Evolutionary conservation across 148 eudicot species (phyloP), one percentile per base, ranked within the genome.

Genomic region (Diospyros lotus): DNA sequence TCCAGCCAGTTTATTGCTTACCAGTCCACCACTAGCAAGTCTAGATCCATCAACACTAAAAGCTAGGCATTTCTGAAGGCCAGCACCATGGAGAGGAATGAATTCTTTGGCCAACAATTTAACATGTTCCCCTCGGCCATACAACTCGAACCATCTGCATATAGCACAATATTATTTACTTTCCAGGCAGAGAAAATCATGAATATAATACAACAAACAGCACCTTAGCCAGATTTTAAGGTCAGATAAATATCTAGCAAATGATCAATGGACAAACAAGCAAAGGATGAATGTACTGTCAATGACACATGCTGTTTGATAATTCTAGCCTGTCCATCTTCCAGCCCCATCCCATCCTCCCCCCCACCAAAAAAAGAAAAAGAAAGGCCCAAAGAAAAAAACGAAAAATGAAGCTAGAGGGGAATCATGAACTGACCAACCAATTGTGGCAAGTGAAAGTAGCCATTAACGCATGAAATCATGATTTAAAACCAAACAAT

Each of bases 21-120:
- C 98, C 83, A 84, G 87, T 74, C 99, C 97, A 75, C 99, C 98
- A 76, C 80, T 81, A 55, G 97, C 98, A 75, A 95, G 87, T 86
- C 82, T 88, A 68, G 90, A 89, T 77, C 98, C 99, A 82, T 93
- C 98, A 72, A 86, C 68, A 79, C 99, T 93, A 73, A 93, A 95
- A 64, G 90, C 90, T 60, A 89, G 51, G 82, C 98, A 93, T 69
- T 80, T 93, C 78, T 93, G 97, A 43, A 60, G 80, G 76, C 93
- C 97, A 74, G 92, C 84, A 65, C 85, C 86, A 81, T 93, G 88
- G 59, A 92, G 88, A 71, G 87, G 85, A 77, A 83, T 72, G 52
- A 81, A 64, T 53, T 91, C 93, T 80, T 85, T 91, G 80, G 79
- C 74, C 70, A 80, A 74, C 73, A 95, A 73, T 74, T 92, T 80